phyloP scores from a whole-genome alignment of 2,329 filamentous ascomycete species.

The Dothideomycetes sp. region DNA sequence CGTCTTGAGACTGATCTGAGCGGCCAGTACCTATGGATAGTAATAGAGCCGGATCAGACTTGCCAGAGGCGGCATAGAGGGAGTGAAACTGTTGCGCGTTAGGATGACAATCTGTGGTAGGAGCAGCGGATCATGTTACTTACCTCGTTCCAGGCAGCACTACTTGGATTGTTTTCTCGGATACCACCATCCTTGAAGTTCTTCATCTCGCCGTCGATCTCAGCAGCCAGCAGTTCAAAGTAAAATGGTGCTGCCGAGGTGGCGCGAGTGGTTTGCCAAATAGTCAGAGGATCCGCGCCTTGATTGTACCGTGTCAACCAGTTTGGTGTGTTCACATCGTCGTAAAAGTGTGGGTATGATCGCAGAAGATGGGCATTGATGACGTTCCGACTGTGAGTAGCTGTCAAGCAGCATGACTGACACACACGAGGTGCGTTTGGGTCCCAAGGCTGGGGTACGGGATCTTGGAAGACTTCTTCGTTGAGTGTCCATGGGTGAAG shows the following conservation, averaged over 20 bases:
- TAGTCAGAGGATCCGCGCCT: conserved; percentile 32
- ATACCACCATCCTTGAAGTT: conserved; percentile 31
- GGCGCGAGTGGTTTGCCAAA: conserved; percentile 18
- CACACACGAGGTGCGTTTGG: conserved; percentile 20
- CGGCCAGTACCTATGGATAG: conserved; percentile 36
- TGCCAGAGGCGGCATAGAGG: conserved; percentile 24
- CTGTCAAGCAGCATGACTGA: conserved; percentile 35
- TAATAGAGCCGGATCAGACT: conserved; percentile 30
- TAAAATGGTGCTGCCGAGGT: conserved; percentile 22
- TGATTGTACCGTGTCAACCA: conserved; percentile 39
- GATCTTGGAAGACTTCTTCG: not conserved
- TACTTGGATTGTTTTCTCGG: conserved; percentile 35
- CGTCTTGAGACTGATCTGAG: conserved; percentile 31
- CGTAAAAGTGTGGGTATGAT: conserved; percentile 36
- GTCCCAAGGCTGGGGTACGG: conserved; percentile 4
- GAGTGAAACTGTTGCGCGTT: conserved; percentile 37
- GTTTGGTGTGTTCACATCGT: conserved; percentile 21
- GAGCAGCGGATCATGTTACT: too few relatives aligned
- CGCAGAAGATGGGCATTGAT: conserved; percentile 38
- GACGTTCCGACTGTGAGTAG: conserved; percentile 35
- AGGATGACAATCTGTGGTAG: conserved; percentile 39
- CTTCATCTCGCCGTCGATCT: conserved; percentile 26
- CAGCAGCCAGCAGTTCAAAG: conserved; percentile 34
- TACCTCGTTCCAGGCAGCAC: conserved; percentile 28
- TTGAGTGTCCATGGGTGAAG: conserved; percentile 29